Percentiles rank a stretch among this genome's conserved stretches.
These are phyloP conservation scores for Teratosphaeria gauchensis DNA, from an alignment of 2,329 filamentous ascomycete genomes.

Conservation along the genomic window DNA sequence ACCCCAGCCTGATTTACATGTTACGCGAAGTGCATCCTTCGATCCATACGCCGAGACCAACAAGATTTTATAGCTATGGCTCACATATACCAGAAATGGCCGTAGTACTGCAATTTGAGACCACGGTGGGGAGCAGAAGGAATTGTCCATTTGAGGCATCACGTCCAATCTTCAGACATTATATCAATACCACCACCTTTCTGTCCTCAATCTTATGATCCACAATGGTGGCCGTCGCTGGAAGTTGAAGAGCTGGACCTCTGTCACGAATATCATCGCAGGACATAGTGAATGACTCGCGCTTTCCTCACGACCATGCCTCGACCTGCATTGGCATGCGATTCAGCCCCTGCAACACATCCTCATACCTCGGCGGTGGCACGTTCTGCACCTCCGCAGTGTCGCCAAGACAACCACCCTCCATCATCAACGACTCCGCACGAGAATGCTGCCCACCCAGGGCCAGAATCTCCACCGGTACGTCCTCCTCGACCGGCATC, in stretches of 20 bases:
- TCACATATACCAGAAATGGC: too few species aligned
- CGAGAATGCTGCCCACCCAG: background rate
- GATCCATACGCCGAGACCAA: too few species aligned
- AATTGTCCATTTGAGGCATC: too few species aligned
- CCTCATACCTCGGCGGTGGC: background rate
- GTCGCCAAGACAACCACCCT: background rate
- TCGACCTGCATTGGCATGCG: background rate
- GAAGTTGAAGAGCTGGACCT: background rate
- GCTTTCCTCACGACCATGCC: background rate
- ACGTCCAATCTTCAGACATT: too few species aligned
- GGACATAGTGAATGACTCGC: background rate
- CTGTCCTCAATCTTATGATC: too few species aligned
- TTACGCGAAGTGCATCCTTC: too few species aligned
- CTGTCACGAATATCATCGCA: background rate
- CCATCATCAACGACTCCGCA: background rate
- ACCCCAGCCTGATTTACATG: too few species aligned
- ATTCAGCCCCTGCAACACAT: background rate
- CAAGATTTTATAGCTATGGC: too few species aligned
- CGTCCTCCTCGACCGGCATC: background rate
- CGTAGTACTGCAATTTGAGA: too few species aligned
- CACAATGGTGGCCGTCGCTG: too few species aligned
- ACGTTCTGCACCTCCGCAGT: background rate
- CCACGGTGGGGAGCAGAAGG: too few species aligned
- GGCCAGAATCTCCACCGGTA: background rate
- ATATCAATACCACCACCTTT: too few species aligned